A percentile compares a stretch with the other conserved stretches of the same genome.
phyloP scores from a whole-genome alignment of 1,139 yeast species.

The Sugiyamaella xylanicola region DNA sequence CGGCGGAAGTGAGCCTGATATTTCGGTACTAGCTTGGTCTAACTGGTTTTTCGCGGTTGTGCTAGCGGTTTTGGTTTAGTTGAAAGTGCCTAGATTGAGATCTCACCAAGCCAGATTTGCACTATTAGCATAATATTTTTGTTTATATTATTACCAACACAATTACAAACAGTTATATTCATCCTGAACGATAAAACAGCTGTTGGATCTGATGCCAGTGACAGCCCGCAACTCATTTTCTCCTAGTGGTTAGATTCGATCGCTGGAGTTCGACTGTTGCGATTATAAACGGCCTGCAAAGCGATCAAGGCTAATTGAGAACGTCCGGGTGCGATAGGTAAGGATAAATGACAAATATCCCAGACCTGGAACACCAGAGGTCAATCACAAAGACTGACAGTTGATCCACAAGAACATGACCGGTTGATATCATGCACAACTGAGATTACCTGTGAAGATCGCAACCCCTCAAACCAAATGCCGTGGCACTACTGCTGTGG shows the following conservation, averaged over 20 bases:
- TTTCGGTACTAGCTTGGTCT: no score
- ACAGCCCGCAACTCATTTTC: neutral
- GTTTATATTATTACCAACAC: no score
- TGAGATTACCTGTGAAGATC: neutral
- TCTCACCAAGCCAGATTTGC: no score
- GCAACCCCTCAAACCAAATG: neutral
- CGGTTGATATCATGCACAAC: neutral
- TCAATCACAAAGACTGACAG: neutral
- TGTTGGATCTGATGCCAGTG: neutral
- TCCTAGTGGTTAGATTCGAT: neutral
- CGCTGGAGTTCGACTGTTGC: neutral
- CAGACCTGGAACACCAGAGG: neutral
- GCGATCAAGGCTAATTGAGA: neutral
- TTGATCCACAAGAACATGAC: neutral
- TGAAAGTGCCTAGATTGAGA: no score
- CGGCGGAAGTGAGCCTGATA: no score
- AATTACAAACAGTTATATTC: no score
- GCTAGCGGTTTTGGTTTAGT: no score
- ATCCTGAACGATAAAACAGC: no score
- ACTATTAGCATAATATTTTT: no score
- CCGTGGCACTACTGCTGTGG: neutral
- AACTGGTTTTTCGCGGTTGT: no score
- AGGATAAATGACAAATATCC: neutral
- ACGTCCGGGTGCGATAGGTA: neutral
- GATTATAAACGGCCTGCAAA: neutral